These are phyloP conservation scores for Tarenaya hassleriana DNA, from an alignment of 345 rosid genomes.

Conservation along the genomic window DNA sequence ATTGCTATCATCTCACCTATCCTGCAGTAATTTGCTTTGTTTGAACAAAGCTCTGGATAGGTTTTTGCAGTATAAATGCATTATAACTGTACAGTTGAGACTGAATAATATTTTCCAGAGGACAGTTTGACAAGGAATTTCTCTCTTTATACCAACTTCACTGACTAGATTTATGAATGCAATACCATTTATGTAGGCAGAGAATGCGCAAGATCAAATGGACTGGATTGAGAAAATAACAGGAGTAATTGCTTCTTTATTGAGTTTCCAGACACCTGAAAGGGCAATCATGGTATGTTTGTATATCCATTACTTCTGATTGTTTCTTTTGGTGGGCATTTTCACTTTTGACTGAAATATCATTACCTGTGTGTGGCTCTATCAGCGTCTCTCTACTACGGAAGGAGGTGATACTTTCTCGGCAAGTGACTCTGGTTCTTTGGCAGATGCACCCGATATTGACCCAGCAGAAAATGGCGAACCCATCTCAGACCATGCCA, in stretches of 20 bases:
- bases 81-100: too few species aligned
- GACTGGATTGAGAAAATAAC: constrained; percentile 84
- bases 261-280: constrained; percentile 58
- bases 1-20: too few species aligned
- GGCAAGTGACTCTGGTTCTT: constrained; percentile 40
- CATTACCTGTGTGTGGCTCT: constrained; percentile 15
- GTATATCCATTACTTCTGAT: constrained; percentile 7
- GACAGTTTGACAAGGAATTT: too few species aligned
- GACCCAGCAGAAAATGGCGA: constrained; percentile 41
- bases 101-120: too few species aligned
- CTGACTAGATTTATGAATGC: constrained; percentile 5
- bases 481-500: constrained; percentile 24
- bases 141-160: neutral
- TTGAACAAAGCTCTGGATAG: too few species aligned
- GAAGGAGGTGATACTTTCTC: constrained; percentile 41
- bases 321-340: constrained; percentile 13
- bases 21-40: too few species aligned
- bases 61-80: too few species aligned
- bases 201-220: constrained; percentile 67
- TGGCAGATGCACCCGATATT: constrained; percentile 37
- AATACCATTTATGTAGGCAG: constrained; percentile 56
- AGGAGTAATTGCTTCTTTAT: constrained; percentile 63
- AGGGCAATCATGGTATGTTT: constrained; percentile 37
- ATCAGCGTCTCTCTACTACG: constrained; percentile 43
- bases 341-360: constrained; percentile 7